phyloP scores from a whole-genome alignment of 108 stramenopile species.

The Pelagomonas calceolata region DNA sequence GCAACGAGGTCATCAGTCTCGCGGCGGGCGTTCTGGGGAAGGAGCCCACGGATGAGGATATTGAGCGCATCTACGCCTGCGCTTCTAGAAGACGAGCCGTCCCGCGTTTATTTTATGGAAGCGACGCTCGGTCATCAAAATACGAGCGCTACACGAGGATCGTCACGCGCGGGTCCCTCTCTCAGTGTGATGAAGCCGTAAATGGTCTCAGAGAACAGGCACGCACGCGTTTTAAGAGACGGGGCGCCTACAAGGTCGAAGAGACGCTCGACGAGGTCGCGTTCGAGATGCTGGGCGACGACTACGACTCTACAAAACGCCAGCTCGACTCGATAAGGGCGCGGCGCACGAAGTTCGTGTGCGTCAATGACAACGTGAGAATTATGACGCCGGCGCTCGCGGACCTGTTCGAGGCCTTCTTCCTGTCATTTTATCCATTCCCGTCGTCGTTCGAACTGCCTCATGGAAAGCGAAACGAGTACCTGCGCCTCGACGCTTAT shows the following conservation, averaged over 20 bases:
- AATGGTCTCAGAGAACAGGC: neutral
- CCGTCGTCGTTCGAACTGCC: conserved; percentile 18
- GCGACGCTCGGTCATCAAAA: no score
- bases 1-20: conserved; percentile 29
- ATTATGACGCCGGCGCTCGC: conserved; percentile 15
- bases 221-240: no score
- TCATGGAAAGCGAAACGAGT: conserved; percentile 6
- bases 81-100: neutral
- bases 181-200: neutral
- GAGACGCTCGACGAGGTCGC: conserved; percentile 17
- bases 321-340: conserved; percentile 36
- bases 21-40: conserved; percentile 7
- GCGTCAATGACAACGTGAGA: conserved; percentile 46
- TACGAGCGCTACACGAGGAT: neutral
- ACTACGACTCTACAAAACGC: conserved; percentile 15
- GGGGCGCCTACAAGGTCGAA: neutral
- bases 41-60: conserved; percentile 2
- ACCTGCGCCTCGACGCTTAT: conserved; percentile 11
- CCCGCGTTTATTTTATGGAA: neutral
- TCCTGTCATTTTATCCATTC: conserved; percentile 19
- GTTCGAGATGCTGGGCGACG: conserved; percentile 41
- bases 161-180: neutral
- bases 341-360: conserved; percentile 38
- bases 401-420: conserved; percentile 16
- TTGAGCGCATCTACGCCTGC: conserved; percentile 13